phyloP scores from a whole-genome alignment of 169 alveolate genomes.

The Amoebophrya sp. region DNA sequence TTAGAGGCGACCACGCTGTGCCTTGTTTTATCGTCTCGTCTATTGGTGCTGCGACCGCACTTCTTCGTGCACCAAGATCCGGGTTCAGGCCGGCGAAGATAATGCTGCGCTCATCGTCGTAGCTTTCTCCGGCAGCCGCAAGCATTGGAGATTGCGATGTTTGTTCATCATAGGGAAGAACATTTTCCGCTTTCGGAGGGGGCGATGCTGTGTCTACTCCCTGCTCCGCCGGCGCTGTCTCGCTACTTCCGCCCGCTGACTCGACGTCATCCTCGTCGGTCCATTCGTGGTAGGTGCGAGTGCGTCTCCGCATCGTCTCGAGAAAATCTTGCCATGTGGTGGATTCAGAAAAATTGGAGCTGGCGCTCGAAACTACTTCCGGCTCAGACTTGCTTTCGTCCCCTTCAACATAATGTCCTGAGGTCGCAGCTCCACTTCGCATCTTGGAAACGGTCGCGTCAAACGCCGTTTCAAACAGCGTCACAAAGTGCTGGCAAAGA shows the following conservation, averaged over 20 bases:
- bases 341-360: too few species aligned
- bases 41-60: not conserved
- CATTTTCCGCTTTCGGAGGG: too few species aligned
- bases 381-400: too few species aligned
- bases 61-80: too few species aligned
- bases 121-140: too few species aligned
- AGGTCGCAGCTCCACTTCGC: too few species aligned
- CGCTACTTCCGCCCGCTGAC: not conserved
- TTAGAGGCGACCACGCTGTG: not conserved
- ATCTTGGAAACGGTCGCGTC: too few species aligned
- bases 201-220: not conserved
- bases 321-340: not conserved
- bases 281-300: not conserved
- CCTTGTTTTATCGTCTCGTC: not conserved
- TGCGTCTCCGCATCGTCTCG: not conserved
- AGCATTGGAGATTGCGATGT: too few species aligned
- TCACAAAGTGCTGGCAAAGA: not conserved
- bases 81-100: not conserved
- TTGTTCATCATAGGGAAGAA: too few species aligned
- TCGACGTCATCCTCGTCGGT: too few species aligned
- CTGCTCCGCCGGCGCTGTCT: not conserved
- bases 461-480: not conserved
- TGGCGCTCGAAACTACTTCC: too few species aligned
- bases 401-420: too few species aligned
- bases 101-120: not conserved